Conservation (phyloP, 208 protist genomes). For the Giardia duodenalis region DNA sequence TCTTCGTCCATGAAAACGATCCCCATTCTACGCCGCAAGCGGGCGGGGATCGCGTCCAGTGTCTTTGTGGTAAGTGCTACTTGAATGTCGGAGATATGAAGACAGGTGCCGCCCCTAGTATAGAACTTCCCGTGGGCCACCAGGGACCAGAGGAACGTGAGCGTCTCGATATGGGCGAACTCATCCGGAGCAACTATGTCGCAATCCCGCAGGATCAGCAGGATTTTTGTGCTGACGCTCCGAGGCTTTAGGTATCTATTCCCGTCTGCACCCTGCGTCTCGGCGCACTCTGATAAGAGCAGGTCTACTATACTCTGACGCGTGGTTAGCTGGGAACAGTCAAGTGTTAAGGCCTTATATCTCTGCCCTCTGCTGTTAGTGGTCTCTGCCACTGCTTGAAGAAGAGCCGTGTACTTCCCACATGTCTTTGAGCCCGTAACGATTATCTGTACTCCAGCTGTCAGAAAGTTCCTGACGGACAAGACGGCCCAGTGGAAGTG, state of each 20-base stretch:
- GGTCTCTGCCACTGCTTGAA: neutral
- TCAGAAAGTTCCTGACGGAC: neutral
- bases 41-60: neutral
- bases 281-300: neutral
- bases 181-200: neutral
- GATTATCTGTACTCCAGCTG: neutral
- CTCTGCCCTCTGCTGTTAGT: neutral
- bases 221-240: neutral
- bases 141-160: neutral
- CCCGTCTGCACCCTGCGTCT: neutral
- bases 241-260: neutral
- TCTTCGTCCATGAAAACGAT: neutral
- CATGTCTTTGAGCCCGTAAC: neutral
- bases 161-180: neutral
- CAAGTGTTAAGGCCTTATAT: neutral
- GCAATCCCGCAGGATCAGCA: neutral
- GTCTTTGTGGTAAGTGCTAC: neutral
- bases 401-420: neutral
- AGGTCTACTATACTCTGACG: neutral
- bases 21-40: neutral
- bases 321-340: neutral
- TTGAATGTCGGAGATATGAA: neutral
- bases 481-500: neutral
- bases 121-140: constrained; percentile 4
- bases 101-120: neutral